Evolutionary conservation across 177 flowering plant species (phyloP).

Genomic region (Tripterygium wilfordii): DNA sequence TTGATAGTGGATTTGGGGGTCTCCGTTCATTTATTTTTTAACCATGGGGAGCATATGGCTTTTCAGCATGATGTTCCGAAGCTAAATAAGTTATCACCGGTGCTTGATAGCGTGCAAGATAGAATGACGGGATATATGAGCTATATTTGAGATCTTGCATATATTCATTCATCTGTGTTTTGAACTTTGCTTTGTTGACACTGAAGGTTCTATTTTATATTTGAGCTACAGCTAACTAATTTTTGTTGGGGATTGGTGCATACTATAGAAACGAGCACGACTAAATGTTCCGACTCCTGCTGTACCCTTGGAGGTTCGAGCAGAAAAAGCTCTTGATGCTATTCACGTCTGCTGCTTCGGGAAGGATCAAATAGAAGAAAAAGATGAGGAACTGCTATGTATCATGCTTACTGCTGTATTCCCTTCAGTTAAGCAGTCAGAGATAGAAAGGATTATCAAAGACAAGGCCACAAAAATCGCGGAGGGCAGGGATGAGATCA

Average conservation of each 20-base stretch:
- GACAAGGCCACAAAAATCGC: conserved; percentile 56
- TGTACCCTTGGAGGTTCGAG: conserved; percentile 79
- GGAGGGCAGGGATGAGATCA: conserved; percentile 42
- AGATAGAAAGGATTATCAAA: conserved; percentile 50
- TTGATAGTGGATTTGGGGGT: too few relatives aligned
- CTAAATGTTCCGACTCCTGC: conserved; percentile 38
- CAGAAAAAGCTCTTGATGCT: conserved; percentile 86
- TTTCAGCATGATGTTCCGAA: too few relatives aligned
- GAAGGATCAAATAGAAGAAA: conserved; percentile 70
- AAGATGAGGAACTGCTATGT: conserved; percentile 58
- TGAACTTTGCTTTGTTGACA: too few relatives aligned
- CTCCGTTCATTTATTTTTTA: too few relatives aligned
- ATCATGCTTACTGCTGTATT: conserved; percentile 73
- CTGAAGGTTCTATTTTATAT: too few relatives aligned
- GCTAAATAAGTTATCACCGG: too few relatives aligned
- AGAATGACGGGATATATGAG: too few relatives aligned
- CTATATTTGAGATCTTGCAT: too few relatives aligned
- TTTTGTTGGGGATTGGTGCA: not conserved
- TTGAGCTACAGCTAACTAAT: not conserved
- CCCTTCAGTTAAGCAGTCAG: conserved; percentile 51
- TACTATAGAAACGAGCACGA: conserved; percentile 67
- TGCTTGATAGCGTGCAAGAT: too few relatives aligned
- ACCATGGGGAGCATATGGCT: too few relatives aligned
- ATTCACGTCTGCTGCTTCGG: conserved; percentile 75
- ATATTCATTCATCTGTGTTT: too few relatives aligned